Percentiles rank a stretch among this genome's conserved stretches.
Evolutionary conservation across 2,329 filamentous ascomycete species (phyloP).

Genomic region (Cordyceps cateniannulata): DNA sequence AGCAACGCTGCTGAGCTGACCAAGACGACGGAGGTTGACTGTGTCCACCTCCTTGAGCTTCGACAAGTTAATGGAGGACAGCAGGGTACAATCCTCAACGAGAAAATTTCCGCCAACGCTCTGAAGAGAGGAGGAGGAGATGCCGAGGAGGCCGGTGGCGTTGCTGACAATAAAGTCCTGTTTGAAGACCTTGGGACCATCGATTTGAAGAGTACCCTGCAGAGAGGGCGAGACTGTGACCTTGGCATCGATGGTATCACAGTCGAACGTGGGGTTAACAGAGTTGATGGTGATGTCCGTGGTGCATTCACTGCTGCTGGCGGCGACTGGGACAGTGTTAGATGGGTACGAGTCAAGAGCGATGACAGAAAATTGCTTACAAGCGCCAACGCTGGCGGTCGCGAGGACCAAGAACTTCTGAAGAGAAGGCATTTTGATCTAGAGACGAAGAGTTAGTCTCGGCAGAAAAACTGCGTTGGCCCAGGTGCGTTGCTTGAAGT

Average conservation of each 20-base stretch:
- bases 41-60: slow-evolving; percentile 56
- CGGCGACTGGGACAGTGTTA: slow-evolving; percentile 18
- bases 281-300: slow-evolving; percentile 59
- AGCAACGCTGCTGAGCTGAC: slow-evolving; percentile 43
- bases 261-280: slow-evolving; percentile 51
- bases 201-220: slow-evolving; percentile 53
- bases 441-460: not conserved
- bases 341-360: not conserved
- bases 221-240: slow-evolving; percentile 56
- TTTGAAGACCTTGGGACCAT: slow-evolving; percentile 50
- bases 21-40: slow-evolving; percentile 69
- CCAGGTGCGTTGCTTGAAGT: slow-evolving; percentile 1
- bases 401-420: slow-evolving; percentile 20
- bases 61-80: slow-evolving; percentile 62
- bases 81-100: slow-evolving; percentile 60
- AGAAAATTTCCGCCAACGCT: slow-evolving; percentile 64
- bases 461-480: not conserved
- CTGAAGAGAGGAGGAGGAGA: slow-evolving; percentile 55
- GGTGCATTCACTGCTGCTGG: slow-evolving; percentile 28
- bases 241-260: slow-evolving; percentile 58
- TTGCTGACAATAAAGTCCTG: slow-evolving; percentile 58
- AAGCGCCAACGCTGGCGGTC: slow-evolving; percentile 1
- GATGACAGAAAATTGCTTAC: not conserved
- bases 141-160: slow-evolving; percentile 48
- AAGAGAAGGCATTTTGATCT: slow-evolving; percentile 22